Conservation (phyloP, 257 asterid genomes). For the Solanum phureja region DNA sequence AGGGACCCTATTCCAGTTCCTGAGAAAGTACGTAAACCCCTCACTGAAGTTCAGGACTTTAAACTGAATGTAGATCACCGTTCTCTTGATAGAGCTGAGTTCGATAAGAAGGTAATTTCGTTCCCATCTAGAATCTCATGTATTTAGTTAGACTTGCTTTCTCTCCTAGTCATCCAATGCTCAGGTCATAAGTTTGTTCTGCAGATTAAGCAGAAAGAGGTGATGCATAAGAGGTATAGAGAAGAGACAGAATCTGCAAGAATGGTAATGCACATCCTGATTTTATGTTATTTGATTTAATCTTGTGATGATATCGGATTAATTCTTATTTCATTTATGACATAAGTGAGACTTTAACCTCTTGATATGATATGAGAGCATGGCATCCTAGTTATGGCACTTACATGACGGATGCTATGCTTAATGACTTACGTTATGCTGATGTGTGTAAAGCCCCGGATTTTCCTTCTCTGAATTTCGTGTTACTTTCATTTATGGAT, state of each 20-base stretch:
- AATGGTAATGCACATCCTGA: slow-evolving; percentile 34
- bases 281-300: not conserved
- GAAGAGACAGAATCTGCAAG: slow-evolving; percentile 87
- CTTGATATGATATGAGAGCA: not conserved
- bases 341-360: not conserved
- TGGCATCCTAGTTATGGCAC: not conserved
- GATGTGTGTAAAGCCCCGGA: not conserved
- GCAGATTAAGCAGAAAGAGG: slow-evolving; percentile 85
- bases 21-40: slow-evolving; percentile 62
- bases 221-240: slow-evolving; percentile 67
- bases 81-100: slow-evolving; percentile 75
- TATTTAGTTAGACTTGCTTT: not conserved
- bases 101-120: slow-evolving; percentile 62
- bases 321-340: not conserved
- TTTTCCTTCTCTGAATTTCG: not conserved
- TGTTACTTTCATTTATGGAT: not conserved
- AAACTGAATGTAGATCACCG: slow-evolving; percentile 58
- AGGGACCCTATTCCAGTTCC: slow-evolving; percentile 94
- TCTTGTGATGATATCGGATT: not conserved
- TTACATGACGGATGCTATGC: not conserved
- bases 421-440: not conserved
- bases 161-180: not conserved
- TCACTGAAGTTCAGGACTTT: slow-evolving; percentile 81
- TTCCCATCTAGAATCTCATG: too few species aligned
- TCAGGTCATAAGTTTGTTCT: not conserved